Percentiles rank a stretch among this genome's conserved stretches.
Conservation (phyloP, 2,329 filamentous ascomycete genomes). For the Scedosporium apiospermum region DNA sequence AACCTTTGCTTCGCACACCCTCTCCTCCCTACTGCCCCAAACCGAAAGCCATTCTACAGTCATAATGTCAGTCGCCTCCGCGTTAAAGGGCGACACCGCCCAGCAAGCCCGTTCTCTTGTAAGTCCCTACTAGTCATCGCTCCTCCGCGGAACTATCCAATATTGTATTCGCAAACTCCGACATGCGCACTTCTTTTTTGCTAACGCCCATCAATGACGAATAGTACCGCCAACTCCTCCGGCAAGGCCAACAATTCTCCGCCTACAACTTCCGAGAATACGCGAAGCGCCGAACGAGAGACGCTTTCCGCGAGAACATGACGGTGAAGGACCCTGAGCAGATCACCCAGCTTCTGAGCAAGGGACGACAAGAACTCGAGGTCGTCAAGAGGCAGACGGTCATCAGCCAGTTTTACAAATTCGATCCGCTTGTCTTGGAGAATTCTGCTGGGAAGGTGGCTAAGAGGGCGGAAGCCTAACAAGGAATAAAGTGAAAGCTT, state of each 20-base stretch:
- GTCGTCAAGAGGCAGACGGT: constrained; percentile 93
- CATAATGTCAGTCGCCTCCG: constrained; percentile 28
- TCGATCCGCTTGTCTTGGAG: constrained; percentile 87
- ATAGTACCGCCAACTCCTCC: constrained; percentile 86
- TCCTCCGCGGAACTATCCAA: no score
- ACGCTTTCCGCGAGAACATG: constrained; percentile 80
- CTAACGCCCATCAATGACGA: neutral
- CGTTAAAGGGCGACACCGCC: constrained; percentile 42
- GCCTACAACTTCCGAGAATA: constrained; percentile 98
- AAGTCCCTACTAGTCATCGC: no score
- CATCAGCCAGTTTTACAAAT: constrained; percentile 88
- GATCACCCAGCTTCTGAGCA: constrained; percentile 83
- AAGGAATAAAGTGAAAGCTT: neutral
- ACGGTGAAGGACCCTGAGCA: constrained; percentile 61
- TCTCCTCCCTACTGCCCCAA: neutral
- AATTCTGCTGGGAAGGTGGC: neutral
- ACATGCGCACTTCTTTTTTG: constrained; percentile 7
- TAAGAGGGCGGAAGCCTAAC: neutral
- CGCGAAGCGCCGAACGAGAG: constrained; percentile 78
- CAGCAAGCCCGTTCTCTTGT: constrained; percentile 49
- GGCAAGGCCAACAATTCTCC: constrained; percentile 77
- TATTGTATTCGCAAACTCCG: neutral
- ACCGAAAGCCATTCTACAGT: neutral
- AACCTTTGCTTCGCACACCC: neutral
- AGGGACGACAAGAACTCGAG: constrained; percentile 78